Base-by-base conservation (phyloP, 202 grass and related monocot genomes). In the Zizania palustris region DNA sequence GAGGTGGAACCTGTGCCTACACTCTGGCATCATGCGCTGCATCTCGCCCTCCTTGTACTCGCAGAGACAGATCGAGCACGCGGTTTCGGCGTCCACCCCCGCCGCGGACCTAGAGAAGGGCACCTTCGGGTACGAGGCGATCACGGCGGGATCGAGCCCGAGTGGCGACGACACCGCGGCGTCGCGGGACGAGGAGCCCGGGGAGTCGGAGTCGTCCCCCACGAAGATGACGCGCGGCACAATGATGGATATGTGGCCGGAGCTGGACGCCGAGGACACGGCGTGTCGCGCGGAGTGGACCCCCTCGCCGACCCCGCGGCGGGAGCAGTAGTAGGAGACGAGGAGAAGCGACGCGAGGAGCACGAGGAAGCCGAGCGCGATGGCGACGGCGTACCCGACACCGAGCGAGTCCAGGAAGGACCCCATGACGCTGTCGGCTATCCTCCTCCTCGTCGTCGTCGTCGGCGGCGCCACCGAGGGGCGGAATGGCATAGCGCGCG, bases 1-100 rank as follows among this genome's bases (percentile, higher is more conserved):
- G 68, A 93, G 83, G 81, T 97, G 93, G 85, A 97, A 97, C 63
- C 80, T 79, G 86, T 97, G 93, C 65, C 80, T 74, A 81, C 93
- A 97, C 62, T 97, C 93, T 18, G 93, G 93, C 76, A 97, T 88
- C 76, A 90, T 70, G 35, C 93, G 83, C 44, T 93, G 87, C 87
- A 93, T 93, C 83, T 97, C 93, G 14, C 82, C 87, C 2, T 97
- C 93, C 51, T 83, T 76, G 78, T 97, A 97, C 85, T 97, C 90
- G 75, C 85, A 84, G 19, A 93, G 72, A 74, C 93, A 97, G 51
- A 97, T 93, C 3, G 93, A 82, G 75, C 93, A 97, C 0, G 69
- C 81, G 49, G 51, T 46, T 35, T 93, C 93, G 8, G 73, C 86
- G 21, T 72, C 83, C 3, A 19, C 78, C 36, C 73, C 85, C 12